A percentile compares a stretch with the other conserved stretches of the same genome.
Evolutionary conservation across 768 basidiomycete genomes (phyloP).

Genomic region (Pisolithus orientalis): DNA sequence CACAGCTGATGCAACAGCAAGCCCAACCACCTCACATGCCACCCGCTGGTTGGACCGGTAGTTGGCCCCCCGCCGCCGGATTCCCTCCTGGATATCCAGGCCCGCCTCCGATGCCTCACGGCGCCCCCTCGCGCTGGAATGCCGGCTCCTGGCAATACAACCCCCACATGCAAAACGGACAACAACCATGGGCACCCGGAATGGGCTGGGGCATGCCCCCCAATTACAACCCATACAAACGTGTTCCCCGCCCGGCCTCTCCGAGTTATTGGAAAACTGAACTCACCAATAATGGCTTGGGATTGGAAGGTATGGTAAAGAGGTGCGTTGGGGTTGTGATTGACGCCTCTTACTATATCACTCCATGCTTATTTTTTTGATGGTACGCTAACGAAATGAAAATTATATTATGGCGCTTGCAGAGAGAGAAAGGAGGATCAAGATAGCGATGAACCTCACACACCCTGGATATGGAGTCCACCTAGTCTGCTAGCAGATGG

Average conservation of each 20-base stretch:
- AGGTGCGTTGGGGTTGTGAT: conserved; percentile 36
- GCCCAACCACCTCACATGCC: conserved; percentile 3
- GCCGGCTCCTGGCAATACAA: conserved; percentile 49
- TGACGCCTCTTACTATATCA: neutral
- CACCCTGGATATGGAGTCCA: conserved; percentile 76
- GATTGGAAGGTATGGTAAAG: conserved; percentile 55
- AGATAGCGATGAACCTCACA: conserved; percentile 37
- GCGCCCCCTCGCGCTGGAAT: conserved; percentile 42
- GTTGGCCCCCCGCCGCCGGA: conserved; percentile 29
- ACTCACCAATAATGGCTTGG: conserved; percentile 57
- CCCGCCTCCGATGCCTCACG: conserved; percentile 52
- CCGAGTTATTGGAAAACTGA: conserved; percentile 58
- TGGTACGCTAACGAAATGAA: conserved; percentile 4
- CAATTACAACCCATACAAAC: conserved; percentile 58
- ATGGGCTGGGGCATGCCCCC: conserved; percentile 23
- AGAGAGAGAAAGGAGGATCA: conserved; percentile 27
- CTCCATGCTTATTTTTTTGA: neutral
- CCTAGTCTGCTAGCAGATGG: conserved; percentile 30
- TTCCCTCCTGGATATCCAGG: conserved; percentile 33
- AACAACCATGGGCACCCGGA: conserved; percentile 28
- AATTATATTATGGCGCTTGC: neutral
- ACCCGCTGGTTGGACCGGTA: conserved; percentile 29
- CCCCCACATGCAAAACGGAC: conserved; percentile 28
- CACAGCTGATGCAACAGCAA: conserved; percentile 26
- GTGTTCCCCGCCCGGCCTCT: conserved; percentile 52